Evolutionary conservation across 768 basidiomycete species (phyloP).

Genomic region (Calocybe indica): DNA sequence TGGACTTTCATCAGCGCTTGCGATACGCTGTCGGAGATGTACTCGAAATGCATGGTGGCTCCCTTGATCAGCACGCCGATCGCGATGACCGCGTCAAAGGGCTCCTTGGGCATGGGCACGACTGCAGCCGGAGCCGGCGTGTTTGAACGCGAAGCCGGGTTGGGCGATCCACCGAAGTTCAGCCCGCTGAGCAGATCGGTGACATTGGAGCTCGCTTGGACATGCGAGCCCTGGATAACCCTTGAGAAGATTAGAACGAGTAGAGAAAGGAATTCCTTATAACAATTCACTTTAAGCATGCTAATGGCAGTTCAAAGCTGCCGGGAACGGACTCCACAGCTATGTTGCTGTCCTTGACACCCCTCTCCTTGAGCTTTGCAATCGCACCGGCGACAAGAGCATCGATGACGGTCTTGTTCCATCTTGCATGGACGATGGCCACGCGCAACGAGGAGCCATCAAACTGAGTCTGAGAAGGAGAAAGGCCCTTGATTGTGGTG

Average conservation of each 20-base stretch:
- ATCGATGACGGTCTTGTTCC: conserved; percentile 88
- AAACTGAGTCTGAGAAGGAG: conserved; percentile 50
- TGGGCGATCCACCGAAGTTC: conserved; percentile 30
- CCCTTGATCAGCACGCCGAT: conserved; percentile 99
- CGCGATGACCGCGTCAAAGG: conserved; percentile 95
- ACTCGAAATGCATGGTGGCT: conserved; percentile 98
- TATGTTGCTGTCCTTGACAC: conserved; percentile 89
- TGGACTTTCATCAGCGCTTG: conserved; percentile 94
- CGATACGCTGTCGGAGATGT: conserved; percentile 92
- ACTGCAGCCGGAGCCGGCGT: conserved; percentile 41
- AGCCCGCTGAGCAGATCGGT: conserved; percentile 75
- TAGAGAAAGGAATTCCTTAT: conserved; percentile 1
- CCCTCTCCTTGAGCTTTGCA: conserved; percentile 72
- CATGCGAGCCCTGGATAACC: conserved; percentile 82
- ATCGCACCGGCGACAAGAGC: conserved; percentile 78
- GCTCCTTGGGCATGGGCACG: conserved; percentile 40
- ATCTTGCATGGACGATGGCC: conserved; percentile 93
- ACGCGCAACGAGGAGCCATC: conserved; percentile 82
- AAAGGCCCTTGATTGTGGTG: conserved; percentile 74
- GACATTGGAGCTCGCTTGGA: conserved; percentile 73
- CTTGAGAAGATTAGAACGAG: conserved; percentile 32
- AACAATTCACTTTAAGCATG: conserved; percentile 71
- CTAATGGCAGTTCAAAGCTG: conserved; percentile 89
- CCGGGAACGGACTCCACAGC: conserved; percentile 90
- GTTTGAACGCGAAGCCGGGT: conserved; percentile 35